phyloP scores from a whole-genome alignment of 345 rosid species.

The Arabidopsis suecica region DNA sequence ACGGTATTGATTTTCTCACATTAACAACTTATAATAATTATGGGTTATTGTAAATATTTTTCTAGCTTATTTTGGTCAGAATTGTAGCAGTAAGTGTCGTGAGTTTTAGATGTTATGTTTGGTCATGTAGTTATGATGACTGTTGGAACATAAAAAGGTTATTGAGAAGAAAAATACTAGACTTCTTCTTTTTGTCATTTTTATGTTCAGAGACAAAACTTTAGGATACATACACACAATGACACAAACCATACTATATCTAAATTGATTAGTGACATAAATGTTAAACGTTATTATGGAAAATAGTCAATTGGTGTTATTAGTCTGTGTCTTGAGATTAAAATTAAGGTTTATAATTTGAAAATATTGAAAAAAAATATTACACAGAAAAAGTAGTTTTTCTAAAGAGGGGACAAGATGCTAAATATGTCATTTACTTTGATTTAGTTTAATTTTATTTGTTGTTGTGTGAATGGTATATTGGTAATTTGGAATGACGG shows the following conservation, averaged over 20 bases:
- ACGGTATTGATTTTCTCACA: constrained; percentile 30
- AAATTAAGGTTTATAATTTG: background rate
- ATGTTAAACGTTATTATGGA: no score
- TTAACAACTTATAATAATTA: constrained; percentile 7
- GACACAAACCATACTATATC: background rate
- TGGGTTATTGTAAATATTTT: constrained; percentile 29
- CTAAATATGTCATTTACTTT: constrained; percentile 4
- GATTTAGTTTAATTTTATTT: background rate
- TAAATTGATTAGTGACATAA: background rate
- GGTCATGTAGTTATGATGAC: constrained; percentile 39
- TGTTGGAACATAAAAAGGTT: constrained; percentile 28
- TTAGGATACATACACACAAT: background rate
- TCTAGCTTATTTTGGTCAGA: constrained; percentile 8
- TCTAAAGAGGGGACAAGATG: constrained; percentile 8
- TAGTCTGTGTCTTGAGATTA: background rate
- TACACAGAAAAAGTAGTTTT: background rate
- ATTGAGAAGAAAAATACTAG: constrained; percentile 26
- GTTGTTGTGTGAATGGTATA: constrained; percentile 19
- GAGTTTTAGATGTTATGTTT: constrained; percentile 23
- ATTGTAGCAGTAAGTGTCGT: constrained; percentile 19
- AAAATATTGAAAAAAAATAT: background rate
- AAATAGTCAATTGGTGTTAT: no score
- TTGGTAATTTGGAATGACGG: constrained; percentile 36
- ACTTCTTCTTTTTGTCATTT: constrained; percentile 15
- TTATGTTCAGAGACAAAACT: background rate